Evolutionary conservation across 2,329 filamentous ascomycete species (phyloP), one percentile per base, ranked within the genome.

Genomic region (Elsinoe fawcettii): DNA sequence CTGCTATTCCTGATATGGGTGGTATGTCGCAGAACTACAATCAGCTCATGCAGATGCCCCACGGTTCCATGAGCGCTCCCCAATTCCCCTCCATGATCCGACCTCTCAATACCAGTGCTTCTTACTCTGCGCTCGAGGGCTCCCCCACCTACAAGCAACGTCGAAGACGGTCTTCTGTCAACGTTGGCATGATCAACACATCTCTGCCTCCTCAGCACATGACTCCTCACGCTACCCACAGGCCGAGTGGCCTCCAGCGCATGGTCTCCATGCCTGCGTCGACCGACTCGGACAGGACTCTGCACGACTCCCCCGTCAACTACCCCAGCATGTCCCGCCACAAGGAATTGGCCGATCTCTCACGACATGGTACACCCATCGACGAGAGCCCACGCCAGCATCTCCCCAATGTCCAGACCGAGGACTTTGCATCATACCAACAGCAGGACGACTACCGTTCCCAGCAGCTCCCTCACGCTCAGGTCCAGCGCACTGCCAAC

Each of bases 71-170:
- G 60, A 83, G 86, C 56, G 88, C 86, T 27, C 82, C 86, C 51
- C 88, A 91, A 67, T 96, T 89, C 73, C 83, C 86, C 23, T 84
- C 87, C 46, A 82, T 85, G 30, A 77, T 81, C 23, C 79, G 85
- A 63, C 76, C 79, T 37, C 83, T 79, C 60, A 89, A 89, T 64
- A 76, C 78, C 55, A 87, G 86, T 72, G 95, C 90, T 70, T 88
- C 93, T 64, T 96, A 95, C 77, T 69, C 68, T 3, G 91, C 96
- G 51, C 93, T 97, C 69, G 93, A 99, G 76, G 93, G 93, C 51
- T 99, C 93, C 25, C 93, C 93, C 11, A 97, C 93, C 36, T 99
- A 99, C 77, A 99, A 99, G 81, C 93, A 97, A 78, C 84, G 93
- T 66, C 83, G 93, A 71, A 85, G 93, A 64, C 87, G 93, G 61